These are phyloP conservation scores for Leishmania braziliensis DNA, from an alignment of 208 protist genomes.

Conservation along the genomic window DNA sequence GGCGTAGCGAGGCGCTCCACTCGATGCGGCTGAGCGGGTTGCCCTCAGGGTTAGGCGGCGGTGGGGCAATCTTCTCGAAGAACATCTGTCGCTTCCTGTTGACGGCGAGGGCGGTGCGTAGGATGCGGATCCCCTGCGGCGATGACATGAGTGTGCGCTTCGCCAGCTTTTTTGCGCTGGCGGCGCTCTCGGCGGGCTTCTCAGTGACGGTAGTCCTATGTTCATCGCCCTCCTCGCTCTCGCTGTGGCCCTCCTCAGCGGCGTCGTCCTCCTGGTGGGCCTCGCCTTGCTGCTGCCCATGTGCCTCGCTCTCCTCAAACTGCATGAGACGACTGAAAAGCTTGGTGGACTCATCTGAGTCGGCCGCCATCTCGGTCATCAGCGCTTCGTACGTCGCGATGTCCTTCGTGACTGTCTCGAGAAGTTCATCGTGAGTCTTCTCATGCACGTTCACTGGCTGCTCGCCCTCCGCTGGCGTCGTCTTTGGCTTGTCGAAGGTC, in stretches of 20 bases:
- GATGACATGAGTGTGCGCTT: conserved; percentile 34
- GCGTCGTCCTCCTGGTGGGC: conserved; percentile 15
- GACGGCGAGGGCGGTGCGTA: conserved; percentile 45
- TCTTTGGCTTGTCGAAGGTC: conserved; percentile 55
- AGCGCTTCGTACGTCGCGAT: conserved; percentile 47
- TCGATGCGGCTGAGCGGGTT: conserved; percentile 30
- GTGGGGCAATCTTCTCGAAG: conserved; percentile 48
- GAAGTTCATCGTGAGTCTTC: conserved; percentile 26
- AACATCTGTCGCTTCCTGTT: conserved; percentile 52
- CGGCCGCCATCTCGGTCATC: conserved; percentile 36
- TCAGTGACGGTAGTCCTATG: conserved; percentile 3
- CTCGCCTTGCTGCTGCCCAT: conserved; percentile 15
- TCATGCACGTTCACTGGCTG: conserved; percentile 33
- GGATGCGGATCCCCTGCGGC: conserved; percentile 52
- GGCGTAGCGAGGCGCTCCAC: conserved; percentile 27
- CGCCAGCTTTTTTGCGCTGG: conserved; percentile 10
- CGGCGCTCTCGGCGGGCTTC: not conserved
- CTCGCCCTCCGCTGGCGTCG: conserved; percentile 13
- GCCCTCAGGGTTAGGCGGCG: conserved; percentile 18
- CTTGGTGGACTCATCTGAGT: conserved; percentile 50
- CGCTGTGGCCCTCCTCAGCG: conserved; percentile 9
- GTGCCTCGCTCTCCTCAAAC: conserved; percentile 21
- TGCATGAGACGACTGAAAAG: conserved; percentile 48
- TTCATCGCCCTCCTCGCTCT: conserved; percentile 18
- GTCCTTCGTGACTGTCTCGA: conserved; percentile 42